Evolutionary conservation across 768 basidiomycete genomes (phyloP).

Genomic region (Suillus clintonianus): DNA sequence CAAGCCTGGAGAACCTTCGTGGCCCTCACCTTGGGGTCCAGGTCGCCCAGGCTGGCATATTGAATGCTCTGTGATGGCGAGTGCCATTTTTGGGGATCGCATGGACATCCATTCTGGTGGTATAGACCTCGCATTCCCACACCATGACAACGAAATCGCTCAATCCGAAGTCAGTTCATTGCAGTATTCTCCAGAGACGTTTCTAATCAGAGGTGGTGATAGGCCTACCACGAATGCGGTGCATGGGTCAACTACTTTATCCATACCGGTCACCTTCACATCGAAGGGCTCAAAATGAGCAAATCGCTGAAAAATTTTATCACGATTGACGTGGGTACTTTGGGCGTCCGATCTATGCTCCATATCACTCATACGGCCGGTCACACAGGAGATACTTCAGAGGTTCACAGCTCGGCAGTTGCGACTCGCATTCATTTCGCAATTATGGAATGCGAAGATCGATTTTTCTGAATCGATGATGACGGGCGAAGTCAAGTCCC

Average conservation of each 20-base stretch:
- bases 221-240: constrained; percentile 92
- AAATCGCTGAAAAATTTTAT: constrained; percentile 99
- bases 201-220: constrained; percentile 13
- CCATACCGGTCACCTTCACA: constrained; percentile 97
- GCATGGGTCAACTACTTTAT: constrained; percentile 99
- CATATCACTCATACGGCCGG: constrained; percentile 8
- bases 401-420: constrained; percentile 86
- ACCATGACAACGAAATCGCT: constrained; percentile 98
- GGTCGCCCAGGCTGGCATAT: constrained; percentile 99
- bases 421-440: constrained; percentile 86
- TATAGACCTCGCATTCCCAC: constrained; percentile 96
- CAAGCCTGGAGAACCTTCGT: constrained; percentile 94
- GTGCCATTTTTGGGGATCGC: constrained; percentile 81
- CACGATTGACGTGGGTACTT: constrained; percentile 77
- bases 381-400: constrained; percentile 75
- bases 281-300: constrained; percentile 98
- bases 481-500: constrained; percentile 84
- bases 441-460: constrained; percentile 89
- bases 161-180: constrained; percentile 78
- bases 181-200: not conserved
- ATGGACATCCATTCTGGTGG: constrained; percentile 99
- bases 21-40: constrained; percentile 93
- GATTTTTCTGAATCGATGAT: constrained; percentile 92
- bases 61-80: constrained; percentile 98
- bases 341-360: not conserved